Conservation (phyloP, 179 eudicot genomes). For the Silene noctiflora region DNA sequence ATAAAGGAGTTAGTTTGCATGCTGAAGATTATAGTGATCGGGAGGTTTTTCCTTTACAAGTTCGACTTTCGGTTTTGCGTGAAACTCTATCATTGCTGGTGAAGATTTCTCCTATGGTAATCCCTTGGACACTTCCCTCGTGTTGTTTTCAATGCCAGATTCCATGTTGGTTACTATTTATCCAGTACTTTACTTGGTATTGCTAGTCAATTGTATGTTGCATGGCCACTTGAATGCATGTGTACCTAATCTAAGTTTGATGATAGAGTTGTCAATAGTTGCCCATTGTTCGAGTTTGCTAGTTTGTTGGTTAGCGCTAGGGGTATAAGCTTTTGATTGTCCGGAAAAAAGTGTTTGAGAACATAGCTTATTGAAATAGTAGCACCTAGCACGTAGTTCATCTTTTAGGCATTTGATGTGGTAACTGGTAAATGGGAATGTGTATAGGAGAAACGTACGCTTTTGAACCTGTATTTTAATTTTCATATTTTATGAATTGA, state of each 20-base stretch:
- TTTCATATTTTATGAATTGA: too few species aligned
- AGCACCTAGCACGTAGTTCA: too few species aligned
- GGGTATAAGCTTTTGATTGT: neutral
- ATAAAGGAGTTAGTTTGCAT: constrained; percentile 33
- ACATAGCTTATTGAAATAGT: neutral
- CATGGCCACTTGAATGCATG: neutral
- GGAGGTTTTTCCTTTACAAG: constrained; percentile 50
- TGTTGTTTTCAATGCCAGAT: neutral
- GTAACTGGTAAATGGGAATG: neutral
- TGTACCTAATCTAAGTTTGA: too few species aligned
- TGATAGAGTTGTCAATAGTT: neutral
- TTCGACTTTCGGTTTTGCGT: constrained; percentile 41
- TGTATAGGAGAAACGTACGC: neutral
- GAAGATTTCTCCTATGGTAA: constrained; percentile 52
- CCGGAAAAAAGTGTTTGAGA: neutral
- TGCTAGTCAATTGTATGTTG: neutral
- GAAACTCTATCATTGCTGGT: constrained; percentile 45
- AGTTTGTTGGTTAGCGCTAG: neutral
- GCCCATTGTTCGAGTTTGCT: neutral
- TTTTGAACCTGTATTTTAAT: neutral
- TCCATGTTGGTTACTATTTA: neutral
- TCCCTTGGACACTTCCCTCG: neutral
- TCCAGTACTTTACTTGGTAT: neutral
- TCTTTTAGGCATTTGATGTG: neutral
- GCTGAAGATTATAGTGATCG: constrained; percentile 31